These are phyloP conservation scores for Elongisporangium anandrum DNA, from an alignment of 352 stramenopile genomes.

Conservation along the genomic window DNA sequence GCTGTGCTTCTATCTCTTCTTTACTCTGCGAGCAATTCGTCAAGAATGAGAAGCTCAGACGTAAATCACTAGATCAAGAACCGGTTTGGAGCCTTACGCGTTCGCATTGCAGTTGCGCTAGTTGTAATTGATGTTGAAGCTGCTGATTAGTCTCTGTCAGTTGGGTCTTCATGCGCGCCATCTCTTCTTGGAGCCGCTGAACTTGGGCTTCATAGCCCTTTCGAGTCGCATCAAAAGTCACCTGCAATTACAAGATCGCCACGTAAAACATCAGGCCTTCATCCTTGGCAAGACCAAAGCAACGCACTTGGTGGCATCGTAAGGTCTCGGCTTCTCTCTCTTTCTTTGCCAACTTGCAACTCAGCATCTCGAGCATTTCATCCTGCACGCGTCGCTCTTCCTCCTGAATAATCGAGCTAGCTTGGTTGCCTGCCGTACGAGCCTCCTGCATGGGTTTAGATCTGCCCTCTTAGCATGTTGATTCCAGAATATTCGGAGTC, in stretches of 20 bases:
- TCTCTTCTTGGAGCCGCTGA: constrained; percentile 23
- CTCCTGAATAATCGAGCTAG: constrained; percentile 25
- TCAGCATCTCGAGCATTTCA: constrained; percentile 63
- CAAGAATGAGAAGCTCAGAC: not conserved
- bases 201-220: constrained; percentile 17
- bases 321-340: constrained; percentile 56
- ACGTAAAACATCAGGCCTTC: constrained; percentile 4
- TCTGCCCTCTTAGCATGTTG: not conserved
- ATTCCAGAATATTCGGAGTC: not conserved
- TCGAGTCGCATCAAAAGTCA: constrained; percentile 12
- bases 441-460: constrained; percentile 19
- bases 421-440: constrained; percentile 16
- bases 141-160: constrained; percentile 29
- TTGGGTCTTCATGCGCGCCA: constrained; percentile 9
- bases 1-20: constrained; percentile 28
- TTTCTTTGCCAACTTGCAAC: constrained; percentile 50
- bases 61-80: not conserved
- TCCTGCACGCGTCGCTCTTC: constrained; percentile 54
- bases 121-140: constrained; percentile 29
- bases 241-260: constrained; percentile 4
- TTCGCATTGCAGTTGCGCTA: constrained; percentile 33
- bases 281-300: not conserved
- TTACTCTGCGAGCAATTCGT: constrained; percentile 12
- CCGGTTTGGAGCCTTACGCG: constrained; percentile 12
- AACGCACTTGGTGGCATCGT: constrained; percentile 25